Evolutionary conservation across 441 rosid genomes (phyloP).

Genomic region (Hura crepitans): DNA sequence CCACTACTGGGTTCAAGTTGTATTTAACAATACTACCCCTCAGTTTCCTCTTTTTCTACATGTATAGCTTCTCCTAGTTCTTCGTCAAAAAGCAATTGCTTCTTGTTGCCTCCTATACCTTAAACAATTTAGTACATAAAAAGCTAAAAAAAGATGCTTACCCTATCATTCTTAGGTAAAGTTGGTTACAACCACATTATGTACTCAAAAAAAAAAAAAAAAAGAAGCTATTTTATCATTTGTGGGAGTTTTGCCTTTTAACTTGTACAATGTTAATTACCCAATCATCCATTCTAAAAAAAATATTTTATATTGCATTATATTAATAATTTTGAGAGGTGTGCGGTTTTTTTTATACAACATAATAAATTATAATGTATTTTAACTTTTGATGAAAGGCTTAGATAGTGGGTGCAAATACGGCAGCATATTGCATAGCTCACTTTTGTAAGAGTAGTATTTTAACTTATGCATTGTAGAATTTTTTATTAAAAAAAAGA

Average conservation of each 20-base stretch:
- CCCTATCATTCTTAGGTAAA: conserved; percentile 15
- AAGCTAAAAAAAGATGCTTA: conserved; percentile 18
- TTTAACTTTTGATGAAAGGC: no score
- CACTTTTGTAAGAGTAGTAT: no score
- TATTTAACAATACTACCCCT: conserved; percentile 14
- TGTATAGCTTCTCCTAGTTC: neutral
- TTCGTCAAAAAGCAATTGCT: conserved; percentile 11
- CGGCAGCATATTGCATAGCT: no score
- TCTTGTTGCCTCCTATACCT: conserved; percentile 21
- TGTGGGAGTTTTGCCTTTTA: conserved; percentile 21
- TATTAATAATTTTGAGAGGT: no score
- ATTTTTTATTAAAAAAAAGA: no score
- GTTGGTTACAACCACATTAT: conserved; percentile 30
- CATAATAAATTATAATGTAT: no score
- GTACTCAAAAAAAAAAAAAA: no score
- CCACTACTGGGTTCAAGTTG: no score
- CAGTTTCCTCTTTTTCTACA: neutral
- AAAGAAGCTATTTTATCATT: conserved; percentile 27
- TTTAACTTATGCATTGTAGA: no score
- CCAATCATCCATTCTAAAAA: neutral
- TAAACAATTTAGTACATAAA: conserved; percentile 14
- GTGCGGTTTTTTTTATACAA: no score
- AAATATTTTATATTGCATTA: no score
- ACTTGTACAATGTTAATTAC: neutral
- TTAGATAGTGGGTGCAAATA: no score